A percentile compares a stretch with the other conserved stretches of the same genome.
These are phyloP conservation scores for Beauveria sp. DNA, from an alignment of 2,329 filamentous ascomycete genomes.

Conservation along the genomic window DNA sequence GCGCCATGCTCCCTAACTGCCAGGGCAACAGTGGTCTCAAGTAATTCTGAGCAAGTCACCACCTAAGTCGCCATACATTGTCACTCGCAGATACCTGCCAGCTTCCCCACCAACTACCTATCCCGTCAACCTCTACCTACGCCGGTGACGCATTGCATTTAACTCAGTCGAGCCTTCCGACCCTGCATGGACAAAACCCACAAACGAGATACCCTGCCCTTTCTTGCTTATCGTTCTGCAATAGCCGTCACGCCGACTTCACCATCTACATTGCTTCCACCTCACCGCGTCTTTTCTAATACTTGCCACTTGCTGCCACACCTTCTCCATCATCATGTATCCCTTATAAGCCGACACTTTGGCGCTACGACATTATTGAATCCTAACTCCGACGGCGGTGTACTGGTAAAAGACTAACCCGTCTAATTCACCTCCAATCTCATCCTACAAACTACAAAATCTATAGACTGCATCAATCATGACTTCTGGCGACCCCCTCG, in stretches of 20 bases:
- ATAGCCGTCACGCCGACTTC: not conserved
- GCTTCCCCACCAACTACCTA: not conserved
- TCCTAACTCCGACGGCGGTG: not conserved
- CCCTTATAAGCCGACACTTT: not conserved
- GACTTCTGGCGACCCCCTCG: conserved; percentile 24
- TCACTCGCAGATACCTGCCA: no score
- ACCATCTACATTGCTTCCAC: not conserved
- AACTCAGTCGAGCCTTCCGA: not conserved
- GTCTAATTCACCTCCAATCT: not conserved
- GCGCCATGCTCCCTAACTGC: not conserved
- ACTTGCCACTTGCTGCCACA: no score
- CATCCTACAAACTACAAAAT: not conserved
- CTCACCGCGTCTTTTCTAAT: not conserved
- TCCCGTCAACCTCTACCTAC: not conserved
- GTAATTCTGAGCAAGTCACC: no score
- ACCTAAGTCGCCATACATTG: no score
- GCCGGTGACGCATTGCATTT: conserved; percentile 8
- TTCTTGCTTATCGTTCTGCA: not conserved
- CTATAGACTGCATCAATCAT: conserved; percentile 8
- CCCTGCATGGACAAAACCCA: not conserved
- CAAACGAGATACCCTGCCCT: not conserved
- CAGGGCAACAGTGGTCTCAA: not conserved
- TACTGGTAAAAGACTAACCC: not conserved
- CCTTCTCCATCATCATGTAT: not conserved
- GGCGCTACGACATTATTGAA: not conserved